Conservation (phyloP, 2,329 filamentous ascomycete species). For the Canariomyces notabilis region DNA sequence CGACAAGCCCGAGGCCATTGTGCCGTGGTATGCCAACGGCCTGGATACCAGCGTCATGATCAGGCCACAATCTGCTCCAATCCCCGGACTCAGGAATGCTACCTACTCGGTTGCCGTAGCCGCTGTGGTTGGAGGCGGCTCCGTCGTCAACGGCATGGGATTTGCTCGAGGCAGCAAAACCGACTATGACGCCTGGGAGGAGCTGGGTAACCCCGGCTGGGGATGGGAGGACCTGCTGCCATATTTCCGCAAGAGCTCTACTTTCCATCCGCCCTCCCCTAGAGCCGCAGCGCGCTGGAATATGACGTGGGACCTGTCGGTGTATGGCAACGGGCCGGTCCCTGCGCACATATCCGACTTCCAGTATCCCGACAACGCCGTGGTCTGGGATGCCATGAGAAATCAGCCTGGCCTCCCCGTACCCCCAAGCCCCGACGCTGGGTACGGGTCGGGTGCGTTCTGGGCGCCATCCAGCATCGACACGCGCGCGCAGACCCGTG, state of each 20-base stretch:
- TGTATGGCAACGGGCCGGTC: constrained; percentile 17
- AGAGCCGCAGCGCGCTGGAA: constrained; percentile 12
- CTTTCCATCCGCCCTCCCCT: constrained; percentile 14
- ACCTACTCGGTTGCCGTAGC: constrained; percentile 18
- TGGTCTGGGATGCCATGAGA: constrained; percentile 17
- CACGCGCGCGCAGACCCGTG: constrained; percentile 16
- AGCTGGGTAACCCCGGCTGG: constrained; percentile 38
- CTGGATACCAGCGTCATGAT: constrained; percentile 19
- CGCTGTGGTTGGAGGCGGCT: constrained; percentile 36
- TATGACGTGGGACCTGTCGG: constrained; percentile 17
- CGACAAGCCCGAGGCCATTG: constrained; percentile 20
- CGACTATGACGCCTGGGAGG: constrained; percentile 41
- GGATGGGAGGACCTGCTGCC: constrained; percentile 40
- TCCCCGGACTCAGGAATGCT: constrained; percentile 18
- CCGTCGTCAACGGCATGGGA: constrained; percentile 38
- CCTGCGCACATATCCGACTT: constrained; percentile 18
- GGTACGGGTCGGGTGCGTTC: constrained; percentile 15
- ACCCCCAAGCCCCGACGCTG: constrained; percentile 6
- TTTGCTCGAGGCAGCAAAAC: constrained; percentile 36
- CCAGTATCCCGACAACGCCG: constrained; percentile 19
- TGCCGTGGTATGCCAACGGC: constrained; percentile 18
- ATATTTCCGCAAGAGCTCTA: constrained; percentile 42
- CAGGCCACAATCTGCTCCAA: constrained; percentile 17
- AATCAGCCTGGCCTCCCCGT: constrained; percentile 8
- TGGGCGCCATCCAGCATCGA: constrained; percentile 18